Conservation (phyloP, 1,139 yeast genomes). For the Lodderomyces orthopsilosis region DNA sequence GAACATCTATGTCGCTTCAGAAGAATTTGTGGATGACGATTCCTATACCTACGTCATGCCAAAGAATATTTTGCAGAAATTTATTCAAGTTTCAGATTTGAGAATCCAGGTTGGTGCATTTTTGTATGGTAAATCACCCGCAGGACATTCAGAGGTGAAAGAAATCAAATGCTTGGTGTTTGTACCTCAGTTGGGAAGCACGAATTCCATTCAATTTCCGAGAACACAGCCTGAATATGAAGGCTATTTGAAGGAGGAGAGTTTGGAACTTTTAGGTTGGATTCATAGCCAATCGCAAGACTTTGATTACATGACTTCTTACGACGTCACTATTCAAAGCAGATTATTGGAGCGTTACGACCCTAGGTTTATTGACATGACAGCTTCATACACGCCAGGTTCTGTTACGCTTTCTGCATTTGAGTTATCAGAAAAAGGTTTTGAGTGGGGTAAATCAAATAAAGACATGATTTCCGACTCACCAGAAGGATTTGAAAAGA, state of each 20-base stretch:
- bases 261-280: slow-evolving; percentile 70
- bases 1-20: slow-evolving; percentile 65
- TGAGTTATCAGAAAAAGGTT: slow-evolving; percentile 61
- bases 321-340: slow-evolving; percentile 62
- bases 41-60: slow-evolving; percentile 73
- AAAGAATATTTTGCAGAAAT: slow-evolving; percentile 71
- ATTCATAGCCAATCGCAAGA: slow-evolving; percentile 75
- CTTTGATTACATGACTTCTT: slow-evolving; percentile 57
- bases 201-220: slow-evolving; percentile 65
- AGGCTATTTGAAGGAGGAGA: slow-evolving; percentile 29
- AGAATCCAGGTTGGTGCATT: slow-evolving; percentile 82
- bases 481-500: slow-evolving; percentile 64
- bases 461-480: slow-evolving; percentile 50
- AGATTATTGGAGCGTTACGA: slow-evolving; percentile 27
- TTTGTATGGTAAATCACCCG: slow-evolving; percentile 73
- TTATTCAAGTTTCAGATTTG: slow-evolving; percentile 78
- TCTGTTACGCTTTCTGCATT: slow-evolving; percentile 75
- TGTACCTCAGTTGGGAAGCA: slow-evolving; percentile 86
- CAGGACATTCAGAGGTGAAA: slow-evolving; percentile 66
- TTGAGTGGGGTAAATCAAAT: slow-evolving; percentile 73
- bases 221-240: slow-evolving; percentile 39
- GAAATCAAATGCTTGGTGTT: slow-evolving; percentile 75
- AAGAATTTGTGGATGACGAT: slow-evolving; percentile 52
- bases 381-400: slow-evolving; percentile 79
- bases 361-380: slow-evolving; percentile 50